These are phyloP conservation scores for Aspergillus ostianus DNA, from an alignment of 495 filamentous ascomycete genomes.

Conservation along the genomic window DNA sequence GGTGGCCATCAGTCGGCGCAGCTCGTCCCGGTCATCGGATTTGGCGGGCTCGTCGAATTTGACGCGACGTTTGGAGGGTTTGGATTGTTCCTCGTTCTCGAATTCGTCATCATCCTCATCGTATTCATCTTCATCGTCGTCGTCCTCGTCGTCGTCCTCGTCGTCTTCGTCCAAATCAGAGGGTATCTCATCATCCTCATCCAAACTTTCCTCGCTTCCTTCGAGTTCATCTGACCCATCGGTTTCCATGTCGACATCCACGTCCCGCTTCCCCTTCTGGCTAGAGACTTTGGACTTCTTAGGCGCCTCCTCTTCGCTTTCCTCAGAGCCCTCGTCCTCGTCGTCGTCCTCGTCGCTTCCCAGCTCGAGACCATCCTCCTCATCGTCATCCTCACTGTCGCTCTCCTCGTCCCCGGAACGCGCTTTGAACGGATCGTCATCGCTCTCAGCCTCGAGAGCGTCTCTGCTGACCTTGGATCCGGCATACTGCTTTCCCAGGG, in stretches of 20 bases:
- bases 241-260: conserved; percentile 21
- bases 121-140: conserved; percentile 41
- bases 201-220: conserved; percentile 18
- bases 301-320: conserved; percentile 17
- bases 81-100: conserved; percentile 36
- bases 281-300: conserved; percentile 41
- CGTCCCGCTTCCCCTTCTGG: conserved; percentile 26
- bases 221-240: conserved; percentile 23
- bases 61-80: conserved; percentile 23
- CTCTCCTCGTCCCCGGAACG: conserved; percentile 42
- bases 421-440: conserved; percentile 45
- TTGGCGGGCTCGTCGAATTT: conserved; percentile 26
- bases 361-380: conserved; percentile 44
- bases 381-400: conserved; percentile 58
- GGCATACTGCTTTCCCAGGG: conserved; percentile 73
- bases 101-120: conserved; percentile 35
- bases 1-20: conserved; percentile 67
- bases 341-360: conserved; percentile 29
- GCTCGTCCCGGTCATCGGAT: conserved; percentile 51
- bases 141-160: conserved; percentile 34
- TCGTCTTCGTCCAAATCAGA: conserved; percentile 27
- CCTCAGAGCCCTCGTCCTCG: conserved; percentile 35
- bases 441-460: conserved; percentile 53
- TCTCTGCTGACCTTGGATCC: conserved; percentile 77
- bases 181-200: conserved; percentile 17